Evolutionary conservation across 2,329 filamentous ascomycete genomes (phyloP).

Genomic region (Fusarium sp.): DNA sequence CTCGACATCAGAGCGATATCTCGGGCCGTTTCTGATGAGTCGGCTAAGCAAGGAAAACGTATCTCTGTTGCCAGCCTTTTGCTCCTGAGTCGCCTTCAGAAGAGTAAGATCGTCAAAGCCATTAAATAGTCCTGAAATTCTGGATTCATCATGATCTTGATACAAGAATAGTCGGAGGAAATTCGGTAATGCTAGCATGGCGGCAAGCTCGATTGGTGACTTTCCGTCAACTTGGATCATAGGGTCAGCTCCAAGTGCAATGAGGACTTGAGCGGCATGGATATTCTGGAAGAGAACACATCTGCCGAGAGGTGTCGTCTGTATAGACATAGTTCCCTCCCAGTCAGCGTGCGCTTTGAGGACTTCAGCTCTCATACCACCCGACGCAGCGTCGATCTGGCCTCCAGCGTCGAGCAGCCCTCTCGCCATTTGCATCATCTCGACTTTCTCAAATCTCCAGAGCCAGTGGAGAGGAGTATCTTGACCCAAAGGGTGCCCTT

Average conservation of each 20-base stretch:
- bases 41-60: neutral
- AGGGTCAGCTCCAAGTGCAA: neutral
- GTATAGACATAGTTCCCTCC: neutral
- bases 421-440: neutral
- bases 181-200: neutral
- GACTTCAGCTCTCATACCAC: neutral
- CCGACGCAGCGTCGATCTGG: neutral
- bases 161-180: neutral
- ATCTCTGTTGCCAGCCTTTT: neutral
- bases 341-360: neutral
- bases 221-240: neutral
- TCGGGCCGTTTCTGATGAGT: neutral
- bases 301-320: neutral
- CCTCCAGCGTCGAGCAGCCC: neutral
- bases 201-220: neutral
- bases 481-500: neutral
- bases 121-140: accelerated
- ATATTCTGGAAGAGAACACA: neutral
- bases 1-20: neutral
- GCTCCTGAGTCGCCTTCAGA: neutral
- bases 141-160: neutral
- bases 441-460: neutral
- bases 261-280: neutral
- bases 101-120: neutral
- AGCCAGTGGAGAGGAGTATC: neutral